Conservation (phyloP, 2,329 filamentous ascomycete species). For the Pseudonectria buxi region DNA sequence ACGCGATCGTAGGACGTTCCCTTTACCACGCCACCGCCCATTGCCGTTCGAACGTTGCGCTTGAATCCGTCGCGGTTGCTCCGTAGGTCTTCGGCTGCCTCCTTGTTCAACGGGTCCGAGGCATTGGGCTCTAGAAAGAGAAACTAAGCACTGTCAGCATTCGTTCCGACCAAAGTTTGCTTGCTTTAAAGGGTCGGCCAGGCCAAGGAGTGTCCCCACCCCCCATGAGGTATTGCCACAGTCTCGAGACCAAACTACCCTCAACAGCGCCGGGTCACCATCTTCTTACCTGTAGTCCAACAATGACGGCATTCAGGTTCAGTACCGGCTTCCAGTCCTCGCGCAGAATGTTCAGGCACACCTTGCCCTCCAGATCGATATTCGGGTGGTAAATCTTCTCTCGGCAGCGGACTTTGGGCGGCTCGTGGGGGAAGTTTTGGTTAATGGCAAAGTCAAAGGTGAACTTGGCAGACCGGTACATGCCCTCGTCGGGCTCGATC, state of each 20-base stretch:
- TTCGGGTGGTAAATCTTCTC: conserved; percentile 99
- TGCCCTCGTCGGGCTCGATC: conserved; percentile 78
- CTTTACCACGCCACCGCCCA: conserved; percentile 73
- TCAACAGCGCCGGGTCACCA: neutral
- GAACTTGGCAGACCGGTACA: conserved; percentile 84
- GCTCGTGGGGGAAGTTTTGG: conserved; percentile 93
- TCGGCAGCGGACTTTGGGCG: conserved; percentile 92
- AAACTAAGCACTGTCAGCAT: conserved; percentile 52
- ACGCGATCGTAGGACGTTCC: conserved; percentile 73
- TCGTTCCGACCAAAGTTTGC: neutral
- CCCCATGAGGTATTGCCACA: too few relatives aligned
- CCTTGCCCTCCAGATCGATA: conserved; percentile 95
- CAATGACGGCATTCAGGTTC: conserved; percentile 93
- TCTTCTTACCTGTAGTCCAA: conserved; percentile 68
- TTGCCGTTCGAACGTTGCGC: conserved; percentile 77
- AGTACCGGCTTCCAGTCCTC: conserved; percentile 99
- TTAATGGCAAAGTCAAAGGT: conserved; percentile 88
- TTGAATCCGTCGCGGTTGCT: conserved; percentile 83
- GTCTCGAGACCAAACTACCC: neutral
- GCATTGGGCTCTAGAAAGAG: conserved; percentile 97
- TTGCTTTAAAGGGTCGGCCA: too few relatives aligned
- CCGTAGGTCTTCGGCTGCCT: conserved; percentile 88
- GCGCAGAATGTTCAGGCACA: conserved; percentile 92
- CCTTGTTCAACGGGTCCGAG: conserved; percentile 96
- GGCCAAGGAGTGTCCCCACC: too few relatives aligned